These are phyloP conservation scores for Pseudogymnoascus sp. DNA, from an alignment of 2,329 filamentous ascomycete genomes.

Conservation along the genomic window DNA sequence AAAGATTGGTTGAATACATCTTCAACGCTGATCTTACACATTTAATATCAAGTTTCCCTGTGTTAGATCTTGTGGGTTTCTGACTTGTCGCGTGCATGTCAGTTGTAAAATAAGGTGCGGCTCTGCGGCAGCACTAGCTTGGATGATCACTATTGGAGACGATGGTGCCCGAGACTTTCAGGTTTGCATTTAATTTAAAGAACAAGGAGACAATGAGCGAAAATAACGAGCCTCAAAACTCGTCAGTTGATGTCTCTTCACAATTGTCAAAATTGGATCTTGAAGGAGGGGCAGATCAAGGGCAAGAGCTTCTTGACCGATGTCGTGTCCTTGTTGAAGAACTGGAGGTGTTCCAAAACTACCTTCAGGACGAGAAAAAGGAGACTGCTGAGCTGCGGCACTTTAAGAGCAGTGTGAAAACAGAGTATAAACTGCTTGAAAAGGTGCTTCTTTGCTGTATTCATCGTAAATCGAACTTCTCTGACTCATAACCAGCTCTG, in stretches of 20 bases:
- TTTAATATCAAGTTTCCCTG: background rate
- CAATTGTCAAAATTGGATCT: background rate
- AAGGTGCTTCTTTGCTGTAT: conserved; percentile 26
- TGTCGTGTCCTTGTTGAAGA: conserved; percentile 33
- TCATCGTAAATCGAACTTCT: background rate
- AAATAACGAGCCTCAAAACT: background rate
- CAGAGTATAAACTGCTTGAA: conserved; percentile 40
- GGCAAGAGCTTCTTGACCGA: conserved; percentile 24
- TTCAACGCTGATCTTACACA: background rate
- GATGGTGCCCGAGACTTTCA: background rate
- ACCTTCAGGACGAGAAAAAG: conserved; percentile 34
- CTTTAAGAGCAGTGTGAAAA: conserved; percentile 38
- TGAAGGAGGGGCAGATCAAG: conserved; percentile 12
- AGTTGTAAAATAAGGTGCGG: conserved; percentile 3
- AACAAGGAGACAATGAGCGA: background rate
- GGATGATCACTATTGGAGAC: background rate
- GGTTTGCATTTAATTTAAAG: background rate
- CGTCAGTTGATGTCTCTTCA: background rate
- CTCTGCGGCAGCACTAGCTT: conserved; percentile 5
- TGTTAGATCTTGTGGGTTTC: background rate
- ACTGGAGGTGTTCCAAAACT: conserved; percentile 35
- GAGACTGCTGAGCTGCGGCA: conserved; percentile 41
- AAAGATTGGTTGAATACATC: background rate
- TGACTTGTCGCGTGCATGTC: background rate
- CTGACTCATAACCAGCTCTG: conserved; percentile 17